A percentile compares a stretch with the other conserved stretches of the same genome.
Evolutionary conservation across 139 green algal genomes (phyloP).

Genomic region (Haematococcus sp.): DNA sequence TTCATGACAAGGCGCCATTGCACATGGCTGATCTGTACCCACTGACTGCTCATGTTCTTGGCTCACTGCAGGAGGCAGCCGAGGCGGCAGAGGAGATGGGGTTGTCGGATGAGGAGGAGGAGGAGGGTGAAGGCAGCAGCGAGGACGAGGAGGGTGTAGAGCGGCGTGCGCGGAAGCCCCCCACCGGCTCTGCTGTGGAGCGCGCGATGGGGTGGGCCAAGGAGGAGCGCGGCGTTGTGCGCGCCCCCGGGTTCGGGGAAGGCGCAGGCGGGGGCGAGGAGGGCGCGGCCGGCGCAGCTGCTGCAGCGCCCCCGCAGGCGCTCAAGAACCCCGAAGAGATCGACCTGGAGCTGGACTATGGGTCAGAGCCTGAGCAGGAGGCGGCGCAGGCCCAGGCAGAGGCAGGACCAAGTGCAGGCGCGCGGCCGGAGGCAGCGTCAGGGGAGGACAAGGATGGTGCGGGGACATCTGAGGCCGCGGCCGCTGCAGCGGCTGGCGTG

Average conservation of each 20-base stretch:
- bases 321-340: slow-evolving; percentile 1
- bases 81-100: slow-evolving; percentile 30
- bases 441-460: slow-evolving; percentile 19
- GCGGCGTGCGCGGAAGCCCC: slow-evolving; percentile 11
- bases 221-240: slow-evolving; percentile 16
- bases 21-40: no score
- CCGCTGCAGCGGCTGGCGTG: background rate
- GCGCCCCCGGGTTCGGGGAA: background rate
- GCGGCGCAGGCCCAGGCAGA: background rate
- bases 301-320: no score
- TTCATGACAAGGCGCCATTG: no score
- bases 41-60: no score
- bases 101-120: slow-evolving; percentile 7
- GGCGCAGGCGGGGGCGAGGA: background rate
- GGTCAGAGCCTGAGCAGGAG: background rate
- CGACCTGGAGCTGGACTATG: slow-evolving; percentile 3
- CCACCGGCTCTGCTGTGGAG: background rate
- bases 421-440: background rate
- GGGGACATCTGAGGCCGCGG: background rate
- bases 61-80: slow-evolving; percentile 22
- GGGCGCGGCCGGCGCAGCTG: background rate
- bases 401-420: background rate
- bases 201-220: slow-evolving; percentile 30
- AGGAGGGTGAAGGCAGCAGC: background rate
- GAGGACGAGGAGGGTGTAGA: slow-evolving; percentile 14